Evolutionary conservation across 2,329 filamentous ascomycete species (phyloP).

Genomic region (Proliferodiscus dingleyae): DNA sequence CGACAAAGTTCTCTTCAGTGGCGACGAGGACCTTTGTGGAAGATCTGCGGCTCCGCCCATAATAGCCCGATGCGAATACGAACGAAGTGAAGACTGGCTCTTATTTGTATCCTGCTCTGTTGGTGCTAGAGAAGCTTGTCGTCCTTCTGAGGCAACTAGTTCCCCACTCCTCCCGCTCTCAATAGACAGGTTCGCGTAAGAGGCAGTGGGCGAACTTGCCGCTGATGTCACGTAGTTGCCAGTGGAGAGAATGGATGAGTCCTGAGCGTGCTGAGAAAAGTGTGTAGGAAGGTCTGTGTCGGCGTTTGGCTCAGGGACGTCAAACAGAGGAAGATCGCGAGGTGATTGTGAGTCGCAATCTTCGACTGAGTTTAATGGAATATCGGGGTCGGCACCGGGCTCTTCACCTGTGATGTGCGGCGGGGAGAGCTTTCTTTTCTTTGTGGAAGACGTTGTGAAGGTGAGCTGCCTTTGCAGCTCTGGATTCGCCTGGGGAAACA

Average conservation of each 20-base stretch:
- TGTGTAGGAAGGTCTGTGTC: slow-evolving; percentile 44
- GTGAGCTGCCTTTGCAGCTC: slow-evolving; percentile 54
- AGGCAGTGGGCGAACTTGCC: slow-evolving; percentile 53
- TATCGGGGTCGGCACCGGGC: slow-evolving; percentile 25
- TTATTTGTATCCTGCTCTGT: slow-evolving; percentile 22
- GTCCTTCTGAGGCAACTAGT: slow-evolving; percentile 18
- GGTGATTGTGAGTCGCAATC: slow-evolving; percentile 43
- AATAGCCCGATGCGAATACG: slow-evolving; percentile 44
- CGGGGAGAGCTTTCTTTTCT: slow-evolving; percentile 64
- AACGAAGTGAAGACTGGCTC: slow-evolving; percentile 48
- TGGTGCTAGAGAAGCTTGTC: slow-evolving; percentile 33
- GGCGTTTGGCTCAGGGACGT: slow-evolving; percentile 15
- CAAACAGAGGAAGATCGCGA: slow-evolving; percentile 38
- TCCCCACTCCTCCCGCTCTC: slow-evolving; percentile 48
- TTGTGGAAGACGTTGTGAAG: slow-evolving; percentile 68
- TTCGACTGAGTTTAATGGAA: slow-evolving; percentile 29
- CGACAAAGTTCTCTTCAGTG: slow-evolving; percentile 57
- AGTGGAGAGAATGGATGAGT: slow-evolving; percentile 37
- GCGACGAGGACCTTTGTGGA: slow-evolving; percentile 58
- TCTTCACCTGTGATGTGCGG: slow-evolving; percentile 21
- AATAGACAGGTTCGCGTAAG: slow-evolving; percentile 53
- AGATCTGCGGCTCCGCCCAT: slow-evolving; percentile 57
- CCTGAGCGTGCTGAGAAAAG: slow-evolving; percentile 41
- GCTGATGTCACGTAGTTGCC: slow-evolving; percentile 50
- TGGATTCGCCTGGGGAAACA: slow-evolving; percentile 12